phyloP scores from a whole-genome alignment of 192 early-diverging fungal species.

The Umbelopsis ramanniana region DNA sequence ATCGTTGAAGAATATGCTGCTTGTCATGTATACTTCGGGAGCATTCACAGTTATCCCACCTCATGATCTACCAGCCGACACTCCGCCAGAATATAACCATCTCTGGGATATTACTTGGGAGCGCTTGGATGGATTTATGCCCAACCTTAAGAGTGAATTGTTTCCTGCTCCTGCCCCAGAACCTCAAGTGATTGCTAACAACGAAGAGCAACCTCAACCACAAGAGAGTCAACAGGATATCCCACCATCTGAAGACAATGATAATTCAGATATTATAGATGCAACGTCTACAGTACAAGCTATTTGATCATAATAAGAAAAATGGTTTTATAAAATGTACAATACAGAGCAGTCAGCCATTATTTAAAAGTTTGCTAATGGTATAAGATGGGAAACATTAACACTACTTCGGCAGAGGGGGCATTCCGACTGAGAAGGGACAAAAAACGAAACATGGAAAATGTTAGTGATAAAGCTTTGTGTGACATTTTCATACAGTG shows the following conservation, averaged over 20 bases:
- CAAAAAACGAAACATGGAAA: not conserved
- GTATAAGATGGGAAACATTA: slow-evolving; percentile 71
- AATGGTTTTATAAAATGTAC: slow-evolving; percentile 15
- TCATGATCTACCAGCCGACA: slow-evolving; percentile 24
- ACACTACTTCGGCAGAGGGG: slow-evolving; percentile 89
- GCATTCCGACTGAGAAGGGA: slow-evolving; percentile 74
- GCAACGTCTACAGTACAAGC: slow-evolving; percentile 12
- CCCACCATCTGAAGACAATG: not conserved
- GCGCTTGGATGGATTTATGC: slow-evolving; percentile 63
- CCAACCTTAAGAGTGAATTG: slow-evolving; percentile 69
- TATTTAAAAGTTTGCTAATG: slow-evolving; percentile 67
- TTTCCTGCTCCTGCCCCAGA: slow-evolving; percentile 36
- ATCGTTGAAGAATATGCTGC: slow-evolving; percentile 80
- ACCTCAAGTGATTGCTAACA: not conserved
- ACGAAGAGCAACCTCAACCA: not conserved
- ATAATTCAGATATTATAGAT: slow-evolving; percentile 12
- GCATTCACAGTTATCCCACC: slow-evolving; percentile 47
- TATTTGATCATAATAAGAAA: slow-evolving; percentile 10
- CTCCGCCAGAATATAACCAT: slow-evolving; percentile 40
- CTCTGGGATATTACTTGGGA: slow-evolving; percentile 79
- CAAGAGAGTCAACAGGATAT: not conserved
- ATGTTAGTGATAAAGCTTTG: slow-evolving; percentile 23
- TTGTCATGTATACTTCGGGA: slow-evolving; percentile 79
- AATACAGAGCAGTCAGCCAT: slow-evolving; percentile 14
- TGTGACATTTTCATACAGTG: not conserved